Percentiles rank a stretch among this genome's conserved stretches.
Evolutionary conservation across 768 basidiomycete genomes (phyloP).

Genomic region (Lanmaoa rubissima): DNA sequence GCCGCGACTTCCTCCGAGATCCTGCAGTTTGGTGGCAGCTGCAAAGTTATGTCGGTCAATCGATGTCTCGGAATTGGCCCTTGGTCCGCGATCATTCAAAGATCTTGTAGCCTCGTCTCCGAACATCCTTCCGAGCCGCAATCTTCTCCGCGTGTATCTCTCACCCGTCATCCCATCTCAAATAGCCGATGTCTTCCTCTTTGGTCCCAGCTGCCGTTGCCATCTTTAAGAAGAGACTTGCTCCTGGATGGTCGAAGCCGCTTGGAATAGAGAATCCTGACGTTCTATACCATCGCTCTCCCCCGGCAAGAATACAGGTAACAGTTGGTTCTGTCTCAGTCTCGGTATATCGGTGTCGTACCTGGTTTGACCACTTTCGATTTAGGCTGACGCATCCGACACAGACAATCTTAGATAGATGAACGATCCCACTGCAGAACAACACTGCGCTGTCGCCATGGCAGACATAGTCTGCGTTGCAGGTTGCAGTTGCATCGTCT

Average conservation of each 20-base stretch:
- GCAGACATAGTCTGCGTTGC: slow-evolving; percentile 1
- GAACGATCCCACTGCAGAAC: background rate
- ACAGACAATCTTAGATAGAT: background rate
- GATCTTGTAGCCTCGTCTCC: too few species aligned
- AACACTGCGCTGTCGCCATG: slow-evolving; percentile 17
- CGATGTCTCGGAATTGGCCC: too few species aligned
- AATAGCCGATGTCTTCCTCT: too few species aligned
- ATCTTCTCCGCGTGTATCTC: too few species aligned
- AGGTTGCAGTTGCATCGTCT: slow-evolving; percentile 11
- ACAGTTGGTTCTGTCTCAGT: slow-evolving; percentile 1
- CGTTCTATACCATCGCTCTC: background rate
- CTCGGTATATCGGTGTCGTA: background rate
- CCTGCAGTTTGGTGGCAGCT: background rate
- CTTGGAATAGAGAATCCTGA: background rate
- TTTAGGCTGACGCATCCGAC: slow-evolving; percentile 1
- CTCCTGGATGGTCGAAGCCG: background rate
- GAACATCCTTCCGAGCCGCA: too few species aligned
- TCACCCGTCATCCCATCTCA: too few species aligned
- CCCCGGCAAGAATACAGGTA: background rate
- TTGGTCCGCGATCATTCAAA: too few species aligned
- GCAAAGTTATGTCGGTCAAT: too few species aligned
- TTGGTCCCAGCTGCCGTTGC: background rate
- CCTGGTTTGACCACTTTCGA: background rate
- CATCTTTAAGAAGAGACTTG: background rate
- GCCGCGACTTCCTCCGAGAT: background rate